These are phyloP conservation scores for Nigrograna mackinnonii DNA, from an alignment of 2,329 filamentous ascomycete species.

Conservation along the genomic window DNA sequence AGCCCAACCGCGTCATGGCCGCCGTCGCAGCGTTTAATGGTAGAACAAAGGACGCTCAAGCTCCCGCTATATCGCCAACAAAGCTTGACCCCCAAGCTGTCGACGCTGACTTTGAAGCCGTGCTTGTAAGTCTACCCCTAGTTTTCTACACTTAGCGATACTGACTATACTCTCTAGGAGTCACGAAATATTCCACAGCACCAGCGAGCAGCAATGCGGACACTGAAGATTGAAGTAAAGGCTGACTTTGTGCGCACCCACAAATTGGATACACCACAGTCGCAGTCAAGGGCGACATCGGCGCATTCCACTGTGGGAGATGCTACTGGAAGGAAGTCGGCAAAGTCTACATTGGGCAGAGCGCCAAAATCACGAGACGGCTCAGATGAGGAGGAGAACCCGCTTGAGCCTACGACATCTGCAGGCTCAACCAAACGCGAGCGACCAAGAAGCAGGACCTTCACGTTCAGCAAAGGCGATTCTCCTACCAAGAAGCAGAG, in stretches of 20 bases:
- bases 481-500: conserved; percentile 78
- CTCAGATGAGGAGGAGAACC: conserved; percentile 23
- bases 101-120: conserved; percentile 65
- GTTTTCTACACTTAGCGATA: conserved; percentile 29
- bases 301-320: conserved; percentile 40
- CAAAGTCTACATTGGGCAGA: conserved; percentile 48
- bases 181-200: conserved; percentile 92
- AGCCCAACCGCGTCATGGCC: conserved; percentile 62
- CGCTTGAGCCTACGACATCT: conserved; percentile 12
- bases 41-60: conserved; percentile 47
- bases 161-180: conserved; percentile 63
- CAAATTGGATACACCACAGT: conserved; percentile 62
- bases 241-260: conserved; percentile 94
- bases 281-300: conserved; percentile 52
- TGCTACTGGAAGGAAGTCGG: conserved; percentile 32
- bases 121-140: conserved; percentile 61
- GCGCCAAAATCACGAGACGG: conserved; percentile 36
- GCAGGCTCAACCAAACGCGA: conserved; percentile 45
- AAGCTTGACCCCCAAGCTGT: conserved; percentile 57
- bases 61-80: conserved; percentile 23
- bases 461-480: conserved; percentile 75
- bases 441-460: conserved; percentile 71
- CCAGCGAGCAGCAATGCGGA: conserved; percentile 93
- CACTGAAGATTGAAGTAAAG: conserved; percentile 85
- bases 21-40: conserved; percentile 66